A percentile compares a stretch with the other conserved stretches of the same genome.
Evolutionary conservation across 2,329 filamentous ascomycete genomes (phyloP).

Genomic region (Xylariaceae sp.): DNA sequence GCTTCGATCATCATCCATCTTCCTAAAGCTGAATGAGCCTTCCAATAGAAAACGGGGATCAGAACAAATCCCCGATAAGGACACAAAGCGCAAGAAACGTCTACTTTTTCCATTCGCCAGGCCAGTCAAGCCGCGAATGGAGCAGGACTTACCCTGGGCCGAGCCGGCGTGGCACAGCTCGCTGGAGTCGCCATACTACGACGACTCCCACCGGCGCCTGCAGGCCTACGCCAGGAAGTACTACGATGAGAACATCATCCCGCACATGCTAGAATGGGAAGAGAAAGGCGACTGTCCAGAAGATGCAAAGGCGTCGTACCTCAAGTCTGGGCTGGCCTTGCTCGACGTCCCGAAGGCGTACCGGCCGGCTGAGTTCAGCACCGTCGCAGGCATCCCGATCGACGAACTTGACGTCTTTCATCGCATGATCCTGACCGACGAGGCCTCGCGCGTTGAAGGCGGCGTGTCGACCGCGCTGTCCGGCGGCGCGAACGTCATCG

Average conservation of each 20-base stretch:
- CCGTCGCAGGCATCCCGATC: constrained; percentile 39
- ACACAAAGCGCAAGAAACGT: neutral
- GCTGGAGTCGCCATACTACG: constrained; percentile 52
- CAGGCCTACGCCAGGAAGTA: constrained; percentile 55
- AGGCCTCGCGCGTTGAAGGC: constrained; percentile 42
- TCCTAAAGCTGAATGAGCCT: too few species aligned
- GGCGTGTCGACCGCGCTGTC: constrained; percentile 52
- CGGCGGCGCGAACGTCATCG: constrained; percentile 51
- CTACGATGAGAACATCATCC: constrained; percentile 52
- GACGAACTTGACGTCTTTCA: constrained; percentile 38
- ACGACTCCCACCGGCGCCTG: constrained; percentile 52
- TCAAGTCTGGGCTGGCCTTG: constrained; percentile 35
- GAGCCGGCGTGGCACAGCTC: constrained; percentile 27
- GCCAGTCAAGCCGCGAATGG: constrained; percentile 1
- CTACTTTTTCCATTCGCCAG: neutral
- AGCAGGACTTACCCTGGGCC: constrained; percentile 23
- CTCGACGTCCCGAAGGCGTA: constrained; percentile 35
- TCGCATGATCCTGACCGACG: constrained; percentile 36
- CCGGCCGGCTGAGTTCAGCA: constrained; percentile 36
- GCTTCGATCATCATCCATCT: too few species aligned
- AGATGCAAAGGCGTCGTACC: constrained; percentile 34
- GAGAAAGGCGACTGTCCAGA: constrained; percentile 47
- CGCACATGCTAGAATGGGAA: constrained; percentile 60
- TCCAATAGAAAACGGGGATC: too few species aligned
- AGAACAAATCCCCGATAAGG: too few species aligned